Conservation (phyloP, 768 basidiomycete species). For the Imleria badia region DNA sequence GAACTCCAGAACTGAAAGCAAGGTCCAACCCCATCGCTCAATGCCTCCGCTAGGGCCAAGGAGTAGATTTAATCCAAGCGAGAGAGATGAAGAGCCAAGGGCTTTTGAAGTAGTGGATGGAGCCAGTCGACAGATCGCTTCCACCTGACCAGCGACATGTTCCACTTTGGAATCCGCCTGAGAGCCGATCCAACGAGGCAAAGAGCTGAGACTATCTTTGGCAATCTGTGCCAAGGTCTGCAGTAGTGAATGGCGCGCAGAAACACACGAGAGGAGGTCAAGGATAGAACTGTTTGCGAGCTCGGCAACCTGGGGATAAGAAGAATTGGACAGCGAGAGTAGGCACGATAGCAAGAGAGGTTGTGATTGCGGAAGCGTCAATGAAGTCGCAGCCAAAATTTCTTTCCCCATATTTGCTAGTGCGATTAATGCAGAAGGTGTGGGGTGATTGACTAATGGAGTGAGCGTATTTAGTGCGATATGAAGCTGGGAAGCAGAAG, state of each 20-base stretch:
- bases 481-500: slow-evolving; percentile 78
- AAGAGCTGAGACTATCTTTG: slow-evolving; percentile 58
- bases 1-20: slow-evolving; percentile 83
- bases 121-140: slow-evolving; percentile 61
- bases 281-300: slow-evolving; percentile 49
- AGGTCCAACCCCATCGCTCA: slow-evolving; percentile 89
- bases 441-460: slow-evolving; percentile 70
- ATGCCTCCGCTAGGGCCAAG: slow-evolving; percentile 82
- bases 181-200: slow-evolving; percentile 71
- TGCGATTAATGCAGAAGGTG: slow-evolving; percentile 58
- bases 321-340: slow-evolving; percentile 66
- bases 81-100: slow-evolving; percentile 43
- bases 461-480: slow-evolving; percentile 79
- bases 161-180: slow-evolving; percentile 74
- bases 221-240: slow-evolving; percentile 64
- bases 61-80: slow-evolving; percentile 55
- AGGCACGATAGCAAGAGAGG: slow-evolving; percentile 70
- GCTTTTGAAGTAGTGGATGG: slow-evolving; percentile 13
- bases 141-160: slow-evolving; percentile 65
- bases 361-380: slow-evolving; percentile 67
- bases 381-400: slow-evolving; percentile 53
- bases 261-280: slow-evolving; percentile 42
- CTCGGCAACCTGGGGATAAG: slow-evolving; percentile 50
- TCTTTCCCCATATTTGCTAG: slow-evolving; percentile 54
- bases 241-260: slow-evolving; percentile 47